These are phyloP conservation scores for Calendula officinalis DNA, from an alignment of 129 eudicot species.

Conservation along the genomic window DNA sequence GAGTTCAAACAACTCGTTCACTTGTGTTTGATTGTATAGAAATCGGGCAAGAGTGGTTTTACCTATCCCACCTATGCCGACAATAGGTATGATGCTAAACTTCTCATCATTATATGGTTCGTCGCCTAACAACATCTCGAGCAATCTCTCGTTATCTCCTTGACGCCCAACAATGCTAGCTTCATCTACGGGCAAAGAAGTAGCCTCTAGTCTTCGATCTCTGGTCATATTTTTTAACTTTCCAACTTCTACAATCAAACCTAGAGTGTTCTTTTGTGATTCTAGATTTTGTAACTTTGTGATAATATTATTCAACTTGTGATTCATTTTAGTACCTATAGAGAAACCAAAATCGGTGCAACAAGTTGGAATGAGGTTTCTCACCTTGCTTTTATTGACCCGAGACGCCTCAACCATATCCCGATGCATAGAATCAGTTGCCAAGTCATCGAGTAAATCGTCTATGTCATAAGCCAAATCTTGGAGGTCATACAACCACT, in stretches of 20 bases:
- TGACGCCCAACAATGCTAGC: conserved; percentile 34
- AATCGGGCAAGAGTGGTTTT: conserved; percentile 18
- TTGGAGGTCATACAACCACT: background rate
- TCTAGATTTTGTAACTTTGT: conserved; percentile 22
- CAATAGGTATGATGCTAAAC: conserved; percentile 13
- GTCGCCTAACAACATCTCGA: conserved; percentile 6
- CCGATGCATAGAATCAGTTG: conserved; percentile 6
- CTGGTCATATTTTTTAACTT: background rate
- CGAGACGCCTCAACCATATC: background rate
- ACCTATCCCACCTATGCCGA: conserved; percentile 17
- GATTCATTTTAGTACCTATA: conserved; percentile 16
- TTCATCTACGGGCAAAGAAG: conserved; percentile 34
- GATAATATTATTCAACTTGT: conserved; percentile 27
- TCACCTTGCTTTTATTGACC: background rate
- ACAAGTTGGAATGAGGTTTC: conserved; percentile 7
- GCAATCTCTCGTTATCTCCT: conserved; percentile 23
- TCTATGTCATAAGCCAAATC: conserved; percentile 7
- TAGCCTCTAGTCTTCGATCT: conserved; percentile 27
- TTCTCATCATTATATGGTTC: background rate
- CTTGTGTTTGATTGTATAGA: background rate
- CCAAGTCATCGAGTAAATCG: background rate
- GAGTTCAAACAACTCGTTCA: conserved; percentile 7
- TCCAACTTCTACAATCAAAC: conserved; percentile 15
- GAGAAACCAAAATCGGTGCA: background rate
- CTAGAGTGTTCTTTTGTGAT: conserved; percentile 21